Evolutionary conservation across 495 filamentous ascomycete species (phyloP), one percentile per base, ranked within the genome.

Genomic region (Penicillium mononematosum): DNA sequence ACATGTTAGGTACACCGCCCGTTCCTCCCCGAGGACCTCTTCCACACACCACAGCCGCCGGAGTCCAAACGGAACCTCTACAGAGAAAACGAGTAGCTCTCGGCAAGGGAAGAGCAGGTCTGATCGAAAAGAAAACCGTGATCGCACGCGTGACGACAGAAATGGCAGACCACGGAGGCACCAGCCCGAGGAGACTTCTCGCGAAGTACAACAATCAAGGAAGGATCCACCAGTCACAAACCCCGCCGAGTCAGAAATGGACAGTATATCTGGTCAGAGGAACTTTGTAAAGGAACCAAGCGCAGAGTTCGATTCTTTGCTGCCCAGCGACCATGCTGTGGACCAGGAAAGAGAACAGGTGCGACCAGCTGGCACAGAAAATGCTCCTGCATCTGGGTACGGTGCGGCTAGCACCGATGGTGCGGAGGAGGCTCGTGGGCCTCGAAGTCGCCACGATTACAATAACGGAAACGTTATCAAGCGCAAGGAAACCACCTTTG

Each of bases 401-500:
- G 81, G 78, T 14, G 70, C 83, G 24, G 77, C 81, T 10, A 76
- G 78, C 7, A 75, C 70, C 52, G 78, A 84, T 45, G 80, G 75
- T 36, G 72, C 81, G n/a, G 81, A 86, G 16, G 88, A 91, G 43
- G 73, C 71, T 41, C 82, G 85, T 24, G 81, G 80, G 16, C 78
- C 79, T 46, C 82, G 87, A 53, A 92, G 88, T 62, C 83, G 91
- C 31, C 90, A 96, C 61, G 91, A 96, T 63, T 88, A 92, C 72
- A 78, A 79, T 14, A 76, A 75, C 10, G 75, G 77, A 11, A 70
- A 73, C 29, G 66, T 70, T 9, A 58, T 72, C 24, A 74, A 75
- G 51, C 78, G 77, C 54, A 98, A 95, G 75, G 90, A 91, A 57
- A 91, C 86, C 20, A 89, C 86, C 14, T 98, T 98, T 68, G 95